Evolutionary conservation across 1,284 basidiomycete species (phyloP).

Genomic region (Naganishia albida): DNA sequence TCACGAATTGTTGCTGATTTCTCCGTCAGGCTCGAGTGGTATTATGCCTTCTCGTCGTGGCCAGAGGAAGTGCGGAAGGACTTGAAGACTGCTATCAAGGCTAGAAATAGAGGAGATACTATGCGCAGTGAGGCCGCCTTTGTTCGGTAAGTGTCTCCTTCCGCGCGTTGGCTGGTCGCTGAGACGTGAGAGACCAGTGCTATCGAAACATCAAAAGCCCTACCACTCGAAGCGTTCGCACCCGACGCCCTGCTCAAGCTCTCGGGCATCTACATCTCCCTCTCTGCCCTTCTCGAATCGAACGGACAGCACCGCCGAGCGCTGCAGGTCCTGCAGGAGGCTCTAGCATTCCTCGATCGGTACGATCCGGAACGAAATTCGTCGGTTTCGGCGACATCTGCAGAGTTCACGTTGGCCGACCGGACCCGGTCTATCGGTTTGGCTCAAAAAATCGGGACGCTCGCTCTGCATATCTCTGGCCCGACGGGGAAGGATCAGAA

Average conservation of each 20-base stretch:
- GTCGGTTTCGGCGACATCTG: background rate
- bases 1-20: slow-evolving; percentile 6
- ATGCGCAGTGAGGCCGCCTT: slow-evolving; percentile 48
- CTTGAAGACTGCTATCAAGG: slow-evolving; percentile 49
- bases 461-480: slow-evolving; percentile 35
- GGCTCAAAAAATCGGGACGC: slow-evolving; percentile 38
- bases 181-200: slow-evolving; percentile 37
- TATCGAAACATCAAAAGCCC: slow-evolving; percentile 39
- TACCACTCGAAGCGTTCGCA: slow-evolving; percentile 41
- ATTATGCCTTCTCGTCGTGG: slow-evolving; percentile 50
- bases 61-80: slow-evolving; percentile 49
- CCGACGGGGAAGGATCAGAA: slow-evolving; percentile 31
- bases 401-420: slow-evolving; percentile 40
- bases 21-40: slow-evolving; percentile 49
- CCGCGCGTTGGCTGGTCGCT: background rate
- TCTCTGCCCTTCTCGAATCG: slow-evolving; percentile 46
- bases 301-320: slow-evolving; percentile 43
- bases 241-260: slow-evolving; percentile 51
- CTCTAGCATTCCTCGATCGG: slow-evolving; percentile 42
- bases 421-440: slow-evolving; percentile 46
- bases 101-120: slow-evolving; percentile 44
- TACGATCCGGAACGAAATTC: slow-evolving; percentile 34
- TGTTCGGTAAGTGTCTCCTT: slow-evolving; percentile 39
- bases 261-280: slow-evolving; percentile 50
- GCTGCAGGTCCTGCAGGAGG: slow-evolving; percentile 42